These are phyloP conservation scores for Saccharomyces paradoxus DNA, from an alignment of 805 yeast species.

Conservation along the genomic window DNA sequence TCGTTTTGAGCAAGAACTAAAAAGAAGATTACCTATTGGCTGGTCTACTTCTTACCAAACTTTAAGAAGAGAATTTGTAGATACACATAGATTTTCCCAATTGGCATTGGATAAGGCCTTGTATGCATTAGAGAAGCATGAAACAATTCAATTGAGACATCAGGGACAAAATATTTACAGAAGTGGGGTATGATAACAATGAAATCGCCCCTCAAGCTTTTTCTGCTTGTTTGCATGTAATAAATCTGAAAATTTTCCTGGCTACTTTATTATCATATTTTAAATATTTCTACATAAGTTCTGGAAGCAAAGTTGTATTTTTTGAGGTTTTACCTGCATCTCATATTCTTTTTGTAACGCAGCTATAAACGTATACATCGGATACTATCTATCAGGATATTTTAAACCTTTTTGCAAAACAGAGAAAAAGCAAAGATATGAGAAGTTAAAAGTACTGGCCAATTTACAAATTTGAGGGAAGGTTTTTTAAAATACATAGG, in stretches of 20 bases:
- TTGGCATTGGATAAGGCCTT: slow-evolving; percentile 78
- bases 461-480: too few species aligned
- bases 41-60: slow-evolving; percentile 89
- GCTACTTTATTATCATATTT: not conserved
- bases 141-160: slow-evolving; percentile 77
- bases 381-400: not conserved
- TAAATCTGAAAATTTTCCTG: not conserved
- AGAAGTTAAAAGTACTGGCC: not conserved
- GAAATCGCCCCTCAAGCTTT: not conserved
- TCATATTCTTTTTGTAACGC: not conserved
- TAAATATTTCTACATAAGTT: not conserved
- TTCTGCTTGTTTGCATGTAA: not conserved
- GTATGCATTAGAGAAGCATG: slow-evolving; percentile 74
- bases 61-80: slow-evolving; percentile 73
- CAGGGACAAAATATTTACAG: slow-evolving; percentile 79
- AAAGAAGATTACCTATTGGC: slow-evolving; percentile 89
- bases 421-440: not conserved
- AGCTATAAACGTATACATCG: not conserved
- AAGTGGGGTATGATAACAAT: slow-evolving; percentile 45
- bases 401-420: not conserved
- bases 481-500: not conserved
- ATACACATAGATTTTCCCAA: slow-evolving; percentile 50
- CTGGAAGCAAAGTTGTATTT: not conserved
- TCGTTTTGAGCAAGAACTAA: slow-evolving; percentile 73
- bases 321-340: too few species aligned